Base-by-base conservation (phyloP, 306 rosid genomes). In the Sphenostylis stenocarpa region DNA sequence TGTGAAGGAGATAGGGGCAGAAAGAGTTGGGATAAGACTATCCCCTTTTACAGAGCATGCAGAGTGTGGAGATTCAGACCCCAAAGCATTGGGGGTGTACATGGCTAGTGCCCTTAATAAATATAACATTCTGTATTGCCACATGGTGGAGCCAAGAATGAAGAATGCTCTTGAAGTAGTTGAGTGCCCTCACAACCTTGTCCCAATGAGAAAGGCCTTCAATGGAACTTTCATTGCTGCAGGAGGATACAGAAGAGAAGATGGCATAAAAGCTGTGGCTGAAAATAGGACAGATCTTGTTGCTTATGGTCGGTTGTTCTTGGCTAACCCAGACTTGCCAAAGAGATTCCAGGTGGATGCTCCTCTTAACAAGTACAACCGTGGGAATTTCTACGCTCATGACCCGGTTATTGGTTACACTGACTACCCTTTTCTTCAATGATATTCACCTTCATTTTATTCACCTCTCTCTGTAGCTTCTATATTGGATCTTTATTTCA, bases 281-380 rank as follows among this genome's bases (percentile, higher is more conserved):
- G 85, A 83, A 43, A 69, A 76, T 13, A 76, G 43, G 4, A 63
- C 80, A 5, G 86, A 88, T 84, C 86, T 86, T 28, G 29, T 28
- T 48, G 61, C 75, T 2, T 69, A 47, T 69, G 75, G 75, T 48
- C 75, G 75, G 33, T n/a, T 69, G 61, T 85, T 85, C 79, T 69
- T 88, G 83, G 86, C 89, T 10, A 88, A 85, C 76, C 91, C 85
- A 3, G 89, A 88, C 73, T 81, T 88, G 71, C 87, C 91, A 1
- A 85, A 76, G 75, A 81, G 91, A 79, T 85, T 75, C 72, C 75
- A 53, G 63, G 69, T 83, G 6, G 63, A 81, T 58, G 87, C 91
- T 3, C 80, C 87, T 17, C 77, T 88, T 2, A 88, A 88, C 56
- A 83, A 78, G 76, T 85, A 88, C 63, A 48, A 63, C 5, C 52